Base-by-base conservation (phyloP, 257 asterid species). In the Salvia hispanica region DNA sequence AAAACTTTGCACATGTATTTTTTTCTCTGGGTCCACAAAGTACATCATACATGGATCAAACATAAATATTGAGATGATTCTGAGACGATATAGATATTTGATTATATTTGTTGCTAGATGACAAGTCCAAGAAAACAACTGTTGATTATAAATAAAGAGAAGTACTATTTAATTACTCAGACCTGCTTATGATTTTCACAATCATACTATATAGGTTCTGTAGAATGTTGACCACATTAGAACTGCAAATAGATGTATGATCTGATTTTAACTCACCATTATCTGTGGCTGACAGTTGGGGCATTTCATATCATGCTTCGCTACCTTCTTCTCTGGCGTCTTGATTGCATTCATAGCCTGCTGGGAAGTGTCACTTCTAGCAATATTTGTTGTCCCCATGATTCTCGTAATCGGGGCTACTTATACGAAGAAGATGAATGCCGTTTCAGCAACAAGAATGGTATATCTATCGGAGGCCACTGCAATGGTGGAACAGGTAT, bases 351-450 rank as follows among this genome's bases (percentile, higher is more conserved):
- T 90, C 58, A 72, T 87, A 58, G 75, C 85, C 76, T 83, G 89
- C 76, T 87, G 96, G 96, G 95, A 87, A 77, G 96, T 87, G 70
- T 87, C 93, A 39, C 89, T 90, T 61, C 89, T 90, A 5, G 84
- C 91, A 67, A 11, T 87, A 69, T 77, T 90, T 34, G 91, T 90
- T 9, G 85, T 90, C 51, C 96, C 96, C 43, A 63, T 87, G 82
- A 84, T 90, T 63, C 85, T 90, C 37, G 13, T 70, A 33, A 87
- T 86, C 43, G 96, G 95, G 14, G 91, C 89, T 28, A 84, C 80
- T 12, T 85, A 85, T 31, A 90, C 95, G 21, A 87, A 77, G 82
- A 84, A 80, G 76, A 87, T 85, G 96, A 90, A 77, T 42, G 43
- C 73, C 36, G 74, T 90, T 68, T 87, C 95, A 9, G 83, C 83